Evolutionary conservation across 257 asterid genomes (phyloP), one percentile per base, ranked within the genome.

Genomic region (Handroanthus guayacan): DNA sequence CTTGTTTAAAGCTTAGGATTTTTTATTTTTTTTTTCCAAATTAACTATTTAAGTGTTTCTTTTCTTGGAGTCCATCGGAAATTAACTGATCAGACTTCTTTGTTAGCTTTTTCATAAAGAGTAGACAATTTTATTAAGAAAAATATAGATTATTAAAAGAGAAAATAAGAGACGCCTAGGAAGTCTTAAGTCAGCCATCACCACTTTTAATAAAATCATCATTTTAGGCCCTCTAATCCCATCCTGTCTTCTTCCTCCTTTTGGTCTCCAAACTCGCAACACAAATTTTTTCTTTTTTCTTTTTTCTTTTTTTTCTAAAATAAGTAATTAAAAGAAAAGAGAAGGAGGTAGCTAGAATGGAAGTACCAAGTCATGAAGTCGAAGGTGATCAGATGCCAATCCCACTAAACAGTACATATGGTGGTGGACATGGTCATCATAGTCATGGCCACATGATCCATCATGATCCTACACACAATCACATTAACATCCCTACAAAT

Each of bases 341-440:
- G 36, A 51, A 4, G n/a, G 61, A 5, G 61, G 9, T 14, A 16
- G 79, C 72, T 72, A 84, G 80, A 79, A 91, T 87, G 78, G 97
- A 89, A 64, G 69, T 84, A 73, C 89, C 85, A 83, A 67, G 79
- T 62, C 84, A 84, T 69, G 90, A 80, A 75, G 83, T 37, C 3
- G 31, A 25, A 25, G 31, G 31, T 25, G 79, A 74, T 10, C 76
- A 61, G 5, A 87, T 90, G 93, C 90, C 97, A 69, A 47, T 89
- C 18, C 99, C 99, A n/a, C 89, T 94, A 18, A 92, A 82, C 86
- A 90, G 85, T 31, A 71, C 90, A 20, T 94, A 91, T 75, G 88
- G 87, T 69, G 87, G 82, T 14, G 87, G 79, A 9, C 83, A 79
- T 69, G 77, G 47, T 18, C 61, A 54, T 48, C 79, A 72, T 67